Percentiles rank a stretch among this genome's conserved stretches.
These are phyloP conservation scores for Macaranga tanarius DNA, from an alignment of 441 rosid genomes.

Conservation along the genomic window DNA sequence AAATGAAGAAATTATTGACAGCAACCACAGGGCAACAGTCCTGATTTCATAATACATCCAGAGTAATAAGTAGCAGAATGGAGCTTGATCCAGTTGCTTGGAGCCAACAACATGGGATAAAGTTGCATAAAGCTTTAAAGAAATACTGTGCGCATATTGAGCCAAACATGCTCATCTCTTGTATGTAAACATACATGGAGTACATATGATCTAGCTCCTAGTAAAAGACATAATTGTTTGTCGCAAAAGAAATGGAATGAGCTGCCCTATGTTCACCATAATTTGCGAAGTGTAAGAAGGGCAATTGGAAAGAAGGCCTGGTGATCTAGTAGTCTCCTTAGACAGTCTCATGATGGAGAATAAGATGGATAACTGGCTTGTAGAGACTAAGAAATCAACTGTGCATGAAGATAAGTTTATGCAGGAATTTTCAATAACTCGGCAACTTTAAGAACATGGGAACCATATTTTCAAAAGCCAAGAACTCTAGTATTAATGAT, in stretches of 20 bases:
- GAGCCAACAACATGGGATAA: too few relatives aligned
- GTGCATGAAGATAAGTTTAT: constrained; percentile 60
- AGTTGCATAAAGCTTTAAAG: too few relatives aligned
- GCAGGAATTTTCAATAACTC: too few relatives aligned
- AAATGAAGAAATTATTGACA: too few relatives aligned
- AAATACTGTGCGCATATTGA: constrained; percentile 68
- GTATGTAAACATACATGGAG: constrained; percentile 80
- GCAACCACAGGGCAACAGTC: too few relatives aligned
- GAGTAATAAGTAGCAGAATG: too few relatives aligned
- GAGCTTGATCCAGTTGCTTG: too few relatives aligned
- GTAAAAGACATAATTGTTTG: constrained; percentile 50
- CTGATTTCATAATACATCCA: too few relatives aligned
- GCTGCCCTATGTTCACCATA: constrained; percentile 65
- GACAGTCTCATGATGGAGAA: constrained; percentile 45
- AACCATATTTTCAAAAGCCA: too few relatives aligned
- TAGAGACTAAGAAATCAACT: constrained; percentile 41
- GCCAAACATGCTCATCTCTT: constrained; percentile 79
- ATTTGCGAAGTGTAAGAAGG: constrained; percentile 61
- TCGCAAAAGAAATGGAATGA: constrained; percentile 52
- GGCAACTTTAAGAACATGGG: too few relatives aligned
- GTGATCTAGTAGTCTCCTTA: constrained; percentile 61
- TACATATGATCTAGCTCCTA: constrained; percentile 52
- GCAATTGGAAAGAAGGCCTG: constrained; percentile 42
- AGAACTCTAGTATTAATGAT: too few relatives aligned
- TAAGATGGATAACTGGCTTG: constrained; percentile 62